These are phyloP conservation scores for Jaminaea rosea DNA, from an alignment of 1,284 basidiomycete species.

Conservation along the genomic window DNA sequence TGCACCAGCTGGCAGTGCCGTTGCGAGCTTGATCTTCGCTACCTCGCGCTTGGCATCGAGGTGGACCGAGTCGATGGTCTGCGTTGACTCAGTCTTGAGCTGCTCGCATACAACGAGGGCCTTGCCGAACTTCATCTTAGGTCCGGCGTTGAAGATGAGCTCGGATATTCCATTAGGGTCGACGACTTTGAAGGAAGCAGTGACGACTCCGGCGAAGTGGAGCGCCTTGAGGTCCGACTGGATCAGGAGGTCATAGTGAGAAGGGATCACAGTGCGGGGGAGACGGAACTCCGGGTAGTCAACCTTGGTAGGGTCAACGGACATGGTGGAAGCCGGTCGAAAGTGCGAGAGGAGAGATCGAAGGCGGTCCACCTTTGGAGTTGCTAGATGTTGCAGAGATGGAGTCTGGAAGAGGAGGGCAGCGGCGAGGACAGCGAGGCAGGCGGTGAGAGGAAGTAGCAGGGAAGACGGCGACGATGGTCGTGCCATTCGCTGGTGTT, in stretches of 20 bases:
- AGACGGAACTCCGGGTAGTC: conserved; percentile 56
- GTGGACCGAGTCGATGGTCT: conserved; percentile 50
- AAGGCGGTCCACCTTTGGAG: background rate
- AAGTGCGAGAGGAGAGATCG: background rate
- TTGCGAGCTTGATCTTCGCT: conserved; percentile 28
- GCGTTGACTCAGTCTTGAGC: conserved; percentile 56
- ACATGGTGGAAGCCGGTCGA: background rate
- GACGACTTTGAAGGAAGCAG: conserved; percentile 70
- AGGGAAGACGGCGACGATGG: no score
- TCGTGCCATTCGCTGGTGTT: no score
- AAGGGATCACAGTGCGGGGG: conserved; percentile 64
- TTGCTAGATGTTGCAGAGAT: background rate
- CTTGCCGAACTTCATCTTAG: conserved; percentile 60
- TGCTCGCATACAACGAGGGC: conserved; percentile 60
- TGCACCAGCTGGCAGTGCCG: conserved; percentile 28
- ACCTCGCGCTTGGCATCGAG: conserved; percentile 48
- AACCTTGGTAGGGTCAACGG: background rate
- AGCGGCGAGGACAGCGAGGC: no score
- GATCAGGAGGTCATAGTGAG: conserved; percentile 72
- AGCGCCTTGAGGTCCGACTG: conserved; percentile 67
- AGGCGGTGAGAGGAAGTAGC: no score
- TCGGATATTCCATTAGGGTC: conserved; percentile 8
- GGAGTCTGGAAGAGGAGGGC: background rate
- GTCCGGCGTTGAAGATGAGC: conserved; percentile 50
- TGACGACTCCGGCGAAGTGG: conserved; percentile 68